phyloP scores from a whole-genome alignment of 163 green algal genomes.

The Prototheca wickerhamii region DNA sequence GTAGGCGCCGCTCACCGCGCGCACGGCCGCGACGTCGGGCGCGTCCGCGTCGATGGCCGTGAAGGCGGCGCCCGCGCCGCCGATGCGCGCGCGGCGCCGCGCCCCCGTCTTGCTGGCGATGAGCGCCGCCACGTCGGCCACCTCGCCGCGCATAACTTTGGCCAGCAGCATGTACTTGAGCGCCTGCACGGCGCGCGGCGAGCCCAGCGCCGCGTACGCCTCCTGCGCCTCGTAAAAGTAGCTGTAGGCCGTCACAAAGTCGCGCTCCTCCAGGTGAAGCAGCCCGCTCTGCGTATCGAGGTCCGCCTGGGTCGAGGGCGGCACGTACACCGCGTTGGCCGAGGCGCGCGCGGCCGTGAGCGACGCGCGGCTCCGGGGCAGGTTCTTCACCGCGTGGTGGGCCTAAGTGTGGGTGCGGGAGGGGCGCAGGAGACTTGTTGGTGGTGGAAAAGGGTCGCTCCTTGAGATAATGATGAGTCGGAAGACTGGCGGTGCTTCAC shows the following conservation, averaged over 20 bases:
- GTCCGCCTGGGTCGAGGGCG: slow-evolving; percentile 72
- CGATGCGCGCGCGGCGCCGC: too few relatives aligned
- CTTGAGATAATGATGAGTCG: background rate
- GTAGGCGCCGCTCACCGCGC: slow-evolving; percentile 78
- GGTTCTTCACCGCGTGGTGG: slow-evolving; percentile 83
- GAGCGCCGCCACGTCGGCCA: slow-evolving; percentile 74
- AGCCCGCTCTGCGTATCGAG: slow-evolving; percentile 90
- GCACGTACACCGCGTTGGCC: slow-evolving; percentile 96
- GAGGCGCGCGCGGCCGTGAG: slow-evolving; percentile 90
- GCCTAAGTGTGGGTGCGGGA: too few relatives aligned
- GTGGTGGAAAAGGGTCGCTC: too few relatives aligned
- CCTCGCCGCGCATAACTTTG: slow-evolving; percentile 86
- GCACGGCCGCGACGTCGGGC: slow-evolving; percentile 81
- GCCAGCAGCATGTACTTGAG: slow-evolving; percentile 99
- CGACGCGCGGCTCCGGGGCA: slow-evolving; percentile 84
- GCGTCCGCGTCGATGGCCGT: slow-evolving; percentile 83
- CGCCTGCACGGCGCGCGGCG: slow-evolving; percentile 61
- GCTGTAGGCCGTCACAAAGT: slow-evolving; percentile 96
- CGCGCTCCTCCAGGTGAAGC: slow-evolving; percentile 91
- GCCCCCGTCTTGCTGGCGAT: slow-evolving; percentile 81
- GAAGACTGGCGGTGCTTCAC: background rate
- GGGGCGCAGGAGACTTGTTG: background rate
- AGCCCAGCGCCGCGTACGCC: slow-evolving; percentile 71
- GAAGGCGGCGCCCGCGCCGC: too few relatives aligned
- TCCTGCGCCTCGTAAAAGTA: slow-evolving; percentile 99